Conservation (phyloP, 139 green algal species). For the Eudorina sp. region DNA sequence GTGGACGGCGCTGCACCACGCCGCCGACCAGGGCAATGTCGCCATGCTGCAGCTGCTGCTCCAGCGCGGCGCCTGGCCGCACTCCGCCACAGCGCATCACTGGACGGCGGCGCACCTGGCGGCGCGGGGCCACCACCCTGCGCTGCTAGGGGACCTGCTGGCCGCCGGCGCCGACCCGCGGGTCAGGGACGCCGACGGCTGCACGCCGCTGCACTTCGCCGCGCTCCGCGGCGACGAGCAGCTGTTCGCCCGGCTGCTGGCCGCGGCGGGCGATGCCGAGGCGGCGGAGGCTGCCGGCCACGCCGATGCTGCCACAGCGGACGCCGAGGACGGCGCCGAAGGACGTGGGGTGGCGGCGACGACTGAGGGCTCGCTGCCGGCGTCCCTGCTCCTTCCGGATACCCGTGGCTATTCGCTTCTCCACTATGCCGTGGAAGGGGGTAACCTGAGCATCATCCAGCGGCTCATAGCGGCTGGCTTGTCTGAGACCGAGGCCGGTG, state of each 20-base stretch:
- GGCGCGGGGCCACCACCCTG: neutral
- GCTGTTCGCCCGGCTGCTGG: conserved; percentile 26
- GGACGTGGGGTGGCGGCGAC: neutral
- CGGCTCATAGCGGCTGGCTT: conserved; percentile 16
- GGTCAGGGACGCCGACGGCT: conserved; percentile 32
- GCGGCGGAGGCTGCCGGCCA: neutral
- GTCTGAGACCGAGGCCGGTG: neutral
- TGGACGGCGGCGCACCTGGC: conserved; percentile 44
- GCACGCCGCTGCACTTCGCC: conserved; percentile 42
- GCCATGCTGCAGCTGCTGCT: conserved; percentile 32
- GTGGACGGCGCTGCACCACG: conserved; percentile 42
- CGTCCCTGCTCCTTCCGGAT: neutral
- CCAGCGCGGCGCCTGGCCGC: neutral
- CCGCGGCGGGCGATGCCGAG: neutral
- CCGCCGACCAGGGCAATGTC: conserved; percentile 12
- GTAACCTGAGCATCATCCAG: neutral
- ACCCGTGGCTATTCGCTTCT: conserved; percentile 33
- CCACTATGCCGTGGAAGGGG: conserved; percentile 48
- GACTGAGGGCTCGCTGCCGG: neutral
- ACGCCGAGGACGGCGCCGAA: neutral
- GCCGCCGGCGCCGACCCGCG: conserved; percentile 9
- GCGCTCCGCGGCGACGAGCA: conserved; percentile 14
- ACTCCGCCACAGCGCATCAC: neutral
- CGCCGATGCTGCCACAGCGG: neutral
- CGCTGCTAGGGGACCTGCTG: conserved; percentile 1